Conservation (phyloP, 2,329 filamentous ascomycete species). For the Microdochium bolleyi region DNA sequence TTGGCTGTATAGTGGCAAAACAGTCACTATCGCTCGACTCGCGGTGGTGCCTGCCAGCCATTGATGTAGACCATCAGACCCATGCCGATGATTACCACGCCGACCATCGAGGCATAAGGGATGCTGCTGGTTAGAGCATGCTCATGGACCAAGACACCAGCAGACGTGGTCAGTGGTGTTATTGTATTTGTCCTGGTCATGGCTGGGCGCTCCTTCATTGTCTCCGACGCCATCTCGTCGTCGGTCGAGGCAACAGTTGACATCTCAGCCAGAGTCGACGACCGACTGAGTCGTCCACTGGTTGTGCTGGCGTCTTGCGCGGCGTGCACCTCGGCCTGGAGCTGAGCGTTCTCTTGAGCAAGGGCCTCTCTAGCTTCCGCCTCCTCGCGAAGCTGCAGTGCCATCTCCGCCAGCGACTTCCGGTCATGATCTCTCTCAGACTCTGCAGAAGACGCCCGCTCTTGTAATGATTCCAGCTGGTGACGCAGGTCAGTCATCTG, state of each 20-base stretch:
- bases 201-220: constrained; percentile 27
- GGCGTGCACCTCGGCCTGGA: constrained; percentile 24
- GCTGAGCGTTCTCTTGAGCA: constrained; percentile 30
- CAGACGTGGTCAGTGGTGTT: constrained; percentile 31
- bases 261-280: constrained; percentile 6
- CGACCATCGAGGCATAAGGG: constrained; percentile 75
- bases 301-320: constrained; percentile 10
- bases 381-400: constrained; percentile 69
- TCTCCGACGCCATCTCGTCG: constrained; percentile 10
- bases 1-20: background rate
- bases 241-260: constrained; percentile 14
- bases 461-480: constrained; percentile 71
- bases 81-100: constrained; percentile 74
- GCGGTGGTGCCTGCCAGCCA: constrained; percentile 57
- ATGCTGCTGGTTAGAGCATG: constrained; percentile 46
- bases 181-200: constrained; percentile 41
- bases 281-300: background rate
- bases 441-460: constrained; percentile 74
- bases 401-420: constrained; percentile 78
- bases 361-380: constrained; percentile 44
- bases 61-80: constrained; percentile 83
- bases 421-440: constrained; percentile 64
- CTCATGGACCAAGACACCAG: constrained; percentile 32
- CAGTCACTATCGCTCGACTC: constrained; percentile 20
- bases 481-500: constrained; percentile 77